Evolutionary conservation across 306 rosid genomes (phyloP).

Genomic region (Cicer chorassanicum): DNA sequence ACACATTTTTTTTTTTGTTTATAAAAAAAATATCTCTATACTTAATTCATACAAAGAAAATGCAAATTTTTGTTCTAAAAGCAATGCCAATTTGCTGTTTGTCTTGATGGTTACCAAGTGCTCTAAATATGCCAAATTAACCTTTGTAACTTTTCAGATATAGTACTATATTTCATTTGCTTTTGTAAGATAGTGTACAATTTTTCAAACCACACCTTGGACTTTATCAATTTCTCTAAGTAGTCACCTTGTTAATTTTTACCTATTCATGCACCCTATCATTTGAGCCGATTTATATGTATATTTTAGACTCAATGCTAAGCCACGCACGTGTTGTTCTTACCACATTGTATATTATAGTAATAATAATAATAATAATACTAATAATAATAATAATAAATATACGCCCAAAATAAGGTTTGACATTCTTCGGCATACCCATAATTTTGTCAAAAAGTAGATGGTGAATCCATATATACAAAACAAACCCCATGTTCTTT

Average conservation of each 20-base stretch:
- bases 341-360: background rate
- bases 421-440: conserved; percentile 47
- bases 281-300: background rate
- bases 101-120: too few relatives aligned
- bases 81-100: too few relatives aligned
- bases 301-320: conserved; percentile 20
- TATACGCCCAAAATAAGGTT: conserved; percentile 43
- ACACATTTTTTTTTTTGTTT: too few relatives aligned
- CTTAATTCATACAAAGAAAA: too few relatives aligned
- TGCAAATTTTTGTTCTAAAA: too few relatives aligned
- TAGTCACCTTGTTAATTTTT: conserved; percentile 24
- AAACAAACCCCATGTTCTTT: conserved; percentile 40
- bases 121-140: too few relatives aligned
- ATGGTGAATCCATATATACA: conserved; percentile 19
- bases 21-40: too few relatives aligned
- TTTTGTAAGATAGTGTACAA: background rate
- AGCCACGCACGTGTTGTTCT: conserved; percentile 37
- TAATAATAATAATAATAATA: background rate
- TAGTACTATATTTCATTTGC: background rate
- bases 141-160: background rate
- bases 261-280: conserved; percentile 27
- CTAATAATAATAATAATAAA: background rate
- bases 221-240: background rate
- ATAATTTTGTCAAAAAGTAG: conserved; percentile 54
- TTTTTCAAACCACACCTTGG: conserved; percentile 25